These are phyloP conservation scores for Phialophora macrospora DNA, from an alignment of 2,329 filamentous ascomycete species.

Conservation along the genomic window DNA sequence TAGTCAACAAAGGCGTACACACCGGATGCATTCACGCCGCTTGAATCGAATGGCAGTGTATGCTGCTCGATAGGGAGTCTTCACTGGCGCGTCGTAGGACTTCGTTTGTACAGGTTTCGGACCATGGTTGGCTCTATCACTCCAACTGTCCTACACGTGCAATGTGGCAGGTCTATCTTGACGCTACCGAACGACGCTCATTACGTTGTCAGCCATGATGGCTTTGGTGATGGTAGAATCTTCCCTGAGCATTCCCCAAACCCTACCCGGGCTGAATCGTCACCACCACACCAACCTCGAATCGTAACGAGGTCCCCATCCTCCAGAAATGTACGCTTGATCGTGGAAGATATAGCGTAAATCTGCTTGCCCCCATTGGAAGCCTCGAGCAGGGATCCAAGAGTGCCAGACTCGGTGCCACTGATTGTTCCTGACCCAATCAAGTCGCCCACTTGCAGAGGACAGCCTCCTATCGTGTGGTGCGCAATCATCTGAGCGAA, in stretches of 20 bases:
- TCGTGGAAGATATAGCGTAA: constrained; percentile 62
- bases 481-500: constrained; percentile 84
- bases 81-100: no score
- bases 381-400: constrained; percentile 74
- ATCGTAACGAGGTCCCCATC: constrained; percentile 74
- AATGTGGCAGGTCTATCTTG: no score
- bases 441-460: constrained; percentile 73
- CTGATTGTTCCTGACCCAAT: constrained; percentile 80
- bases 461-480: constrained; percentile 75
- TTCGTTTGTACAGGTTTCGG: no score
- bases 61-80: no score
- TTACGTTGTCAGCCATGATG: no score
- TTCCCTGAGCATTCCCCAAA: constrained; percentile 74
- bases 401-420: constrained; percentile 59
- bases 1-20: no score
- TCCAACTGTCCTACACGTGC: no score
- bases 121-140: no score
- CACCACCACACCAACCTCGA: constrained; percentile 49
- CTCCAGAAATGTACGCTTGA: constrained; percentile 71
- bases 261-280: constrained; percentile 66
- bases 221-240: constrained; percentile 47
- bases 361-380: constrained; percentile 69
- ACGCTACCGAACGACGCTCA: no score
- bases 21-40: no score
- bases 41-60: no score